Evolutionary conservation across 306 rosid genomes (phyloP), one percentile per base, ranked within the genome.

Genomic region (Pachyrhizus erosus): DNA sequence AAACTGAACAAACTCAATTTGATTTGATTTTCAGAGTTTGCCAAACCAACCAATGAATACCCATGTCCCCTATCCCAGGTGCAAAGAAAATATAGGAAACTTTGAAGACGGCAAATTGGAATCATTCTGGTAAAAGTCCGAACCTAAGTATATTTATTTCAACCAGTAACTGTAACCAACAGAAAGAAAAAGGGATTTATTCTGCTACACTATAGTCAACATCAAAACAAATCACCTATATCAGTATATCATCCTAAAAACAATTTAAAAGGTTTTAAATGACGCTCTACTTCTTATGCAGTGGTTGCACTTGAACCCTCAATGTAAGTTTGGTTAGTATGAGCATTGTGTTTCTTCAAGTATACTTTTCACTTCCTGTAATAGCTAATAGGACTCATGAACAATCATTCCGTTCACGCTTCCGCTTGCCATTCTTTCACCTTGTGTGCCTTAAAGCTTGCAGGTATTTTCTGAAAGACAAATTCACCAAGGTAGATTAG

Each of bases 381-480:
- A 64, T 62, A 57, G 34, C 78, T 54, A 52, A 40, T 10, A 61
- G 48, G 43, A 23, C 26, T 76, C 26, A 9, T 49, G 58, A 71
- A 60, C 83, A 45, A 45, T 45, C 34, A 60, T 71, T 61, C 78
- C 61, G 31, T 70, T 65, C 51, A 0, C n/a, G 10, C 43, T 20
- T 66, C 81, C 68, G 65, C 58, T 67, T 26, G 26, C 55, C 75
- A 70, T 55, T 71, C 54, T 20, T 61, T 70, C 31, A 39, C 69
- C 70, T 71, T 72, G 82, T 64, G 18, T 66, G 83, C 84, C 75
- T 33, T 86, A 39, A 71, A 73, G 66, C 79, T 88, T 54, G 87
- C 75, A 14, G 26, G 66, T 66, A n/a, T 18, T 82, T 79, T 79
- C 90, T 88, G 87, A 18, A 79, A 70, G 24, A 82, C 62, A 82